Percentiles rank a stretch among this genome's conserved stretches.
These are phyloP conservation scores for Musa balbisiana DNA, from an alignment of 202 grass and related monocot species.

Conservation along the genomic window DNA sequence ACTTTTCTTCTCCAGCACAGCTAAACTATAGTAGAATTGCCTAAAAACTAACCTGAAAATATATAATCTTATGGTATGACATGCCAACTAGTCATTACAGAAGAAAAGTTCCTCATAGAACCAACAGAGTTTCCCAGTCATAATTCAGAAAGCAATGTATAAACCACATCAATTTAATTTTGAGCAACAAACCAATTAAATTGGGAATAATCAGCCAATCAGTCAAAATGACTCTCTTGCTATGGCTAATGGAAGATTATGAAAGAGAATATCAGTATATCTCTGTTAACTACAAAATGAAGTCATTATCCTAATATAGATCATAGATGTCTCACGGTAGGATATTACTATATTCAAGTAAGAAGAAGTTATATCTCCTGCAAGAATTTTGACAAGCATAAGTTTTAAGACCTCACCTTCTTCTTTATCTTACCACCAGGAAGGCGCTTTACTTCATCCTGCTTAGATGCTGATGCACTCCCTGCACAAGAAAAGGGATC, in stretches of 20 bases:
- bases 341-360: not conserved
- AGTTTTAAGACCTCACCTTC: conserved; percentile 47
- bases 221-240: too few species aligned
- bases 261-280: too few species aligned
- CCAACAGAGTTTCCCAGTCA: not conserved
- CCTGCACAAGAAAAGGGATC: conserved; percentile 24
- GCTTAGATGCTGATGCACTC: conserved; percentile 58
- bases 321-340: too few species aligned
- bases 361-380: not conserved
- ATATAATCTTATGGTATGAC: not conserved
- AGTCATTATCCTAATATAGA: too few species aligned
- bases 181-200: too few species aligned
- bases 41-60: too few species aligned
- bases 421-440: conserved; percentile 97
- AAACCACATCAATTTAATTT: too few species aligned
- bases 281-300: too few species aligned
- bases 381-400: not conserved
- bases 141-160: not conserved
- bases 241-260: too few species aligned
- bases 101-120: not conserved
- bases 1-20: too few species aligned
- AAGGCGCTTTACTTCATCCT: conserved; percentile 75
- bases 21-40: too few species aligned
- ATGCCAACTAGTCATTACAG: not conserved
- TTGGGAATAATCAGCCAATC: too few species aligned